Evolutionary conservation across 2,329 filamentous ascomycete species (phyloP), one percentile per base, ranked within the genome.

Genomic region (Aspergillus quadrilineatus): DNA sequence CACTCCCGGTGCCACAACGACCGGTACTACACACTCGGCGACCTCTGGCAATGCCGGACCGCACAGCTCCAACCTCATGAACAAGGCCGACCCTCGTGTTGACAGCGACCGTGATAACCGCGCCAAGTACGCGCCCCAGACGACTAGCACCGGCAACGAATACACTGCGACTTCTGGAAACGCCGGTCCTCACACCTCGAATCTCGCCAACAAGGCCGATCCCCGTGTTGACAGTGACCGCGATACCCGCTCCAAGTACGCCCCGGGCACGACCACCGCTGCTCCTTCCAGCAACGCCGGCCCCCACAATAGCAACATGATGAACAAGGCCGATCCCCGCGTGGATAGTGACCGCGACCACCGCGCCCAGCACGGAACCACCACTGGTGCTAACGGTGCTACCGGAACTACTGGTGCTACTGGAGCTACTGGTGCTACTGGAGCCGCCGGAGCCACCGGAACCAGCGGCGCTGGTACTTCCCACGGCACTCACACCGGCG

Each of bases 271-370:
- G 12, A 57, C 61, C 10, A 45, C 42, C 26, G 22, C 41, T 9
- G n/a, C 37, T 44, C 3, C 58, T 3, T 44, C 59, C 9, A 53
- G 45, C 28, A 63, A 61, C 9, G 58, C 60, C n/a, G 62, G 63
- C 8, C 61, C 59, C 9, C 65, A 66, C 29, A 17, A 34, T 32
- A 56, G 54, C 10, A 56, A 59, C 36, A 43, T 63, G 12, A 67
- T 68, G 32, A 79, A 79, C 61, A 75, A 72, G 58, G 43, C 68
- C 12, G 76, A 79, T 52, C 75, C 75, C 37, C 59, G 59, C 28
- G 50, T 61, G 12, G 60, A 61, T 26, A 58, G 54, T 8, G 58
- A 54, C 28, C 29, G 47, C 22, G 51, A 63, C 42, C 43, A 53
- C 30, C 42, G 43, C 36, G 4, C 29, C 32, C 42, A 28, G 26